Percentiles rank a stretch among this genome's conserved stretches.
Evolutionary conservation across 345 rosid species (phyloP).

Genomic region (Arabidopsis suecica): DNA sequence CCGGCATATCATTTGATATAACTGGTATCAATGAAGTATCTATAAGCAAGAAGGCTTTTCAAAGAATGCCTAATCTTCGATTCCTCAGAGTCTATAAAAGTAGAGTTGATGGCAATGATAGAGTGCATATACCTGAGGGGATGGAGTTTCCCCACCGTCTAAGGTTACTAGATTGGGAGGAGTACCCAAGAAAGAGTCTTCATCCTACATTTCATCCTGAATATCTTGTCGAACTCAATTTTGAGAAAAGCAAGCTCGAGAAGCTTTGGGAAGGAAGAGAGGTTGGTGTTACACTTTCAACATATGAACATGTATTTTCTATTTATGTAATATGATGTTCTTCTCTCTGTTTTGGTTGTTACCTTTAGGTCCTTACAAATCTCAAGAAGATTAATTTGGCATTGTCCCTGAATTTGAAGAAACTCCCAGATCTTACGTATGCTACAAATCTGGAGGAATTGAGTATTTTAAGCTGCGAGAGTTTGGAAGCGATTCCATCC

Average conservation of each 20-base stretch:
- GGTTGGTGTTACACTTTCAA: constrained; percentile 20
- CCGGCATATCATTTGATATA: constrained; percentile 34
- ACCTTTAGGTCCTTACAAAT: constrained; percentile 13
- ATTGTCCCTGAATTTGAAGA: not conserved
- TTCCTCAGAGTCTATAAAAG: constrained; percentile 25
- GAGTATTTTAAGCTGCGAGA: constrained; percentile 1
- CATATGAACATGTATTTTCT: not conserved
- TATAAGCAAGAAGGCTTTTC: not conserved
- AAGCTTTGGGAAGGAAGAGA: constrained; percentile 46
- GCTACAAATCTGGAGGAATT: constrained; percentile 32
- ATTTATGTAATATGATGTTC: not conserved
- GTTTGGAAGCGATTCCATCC: constrained; percentile 11
- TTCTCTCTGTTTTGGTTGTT: not conserved
- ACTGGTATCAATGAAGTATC: not conserved
- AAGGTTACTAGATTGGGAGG: constrained; percentile 32
- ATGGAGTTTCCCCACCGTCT: constrained; percentile 10
- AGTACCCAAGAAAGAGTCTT: constrained; percentile 35
- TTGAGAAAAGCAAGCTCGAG: not conserved
- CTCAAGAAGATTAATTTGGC: constrained; percentile 27
- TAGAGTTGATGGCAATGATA: not conserved
- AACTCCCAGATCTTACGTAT: constrained; percentile 34
- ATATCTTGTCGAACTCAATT: constrained; percentile 27
- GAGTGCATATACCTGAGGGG: not conserved
- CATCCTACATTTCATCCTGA: constrained; percentile 8
- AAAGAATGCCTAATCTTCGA: constrained; percentile 37